Evolutionary conservation across 2,329 filamentous ascomycete species (phyloP).

Genomic region (Ustulina deusta): DNA sequence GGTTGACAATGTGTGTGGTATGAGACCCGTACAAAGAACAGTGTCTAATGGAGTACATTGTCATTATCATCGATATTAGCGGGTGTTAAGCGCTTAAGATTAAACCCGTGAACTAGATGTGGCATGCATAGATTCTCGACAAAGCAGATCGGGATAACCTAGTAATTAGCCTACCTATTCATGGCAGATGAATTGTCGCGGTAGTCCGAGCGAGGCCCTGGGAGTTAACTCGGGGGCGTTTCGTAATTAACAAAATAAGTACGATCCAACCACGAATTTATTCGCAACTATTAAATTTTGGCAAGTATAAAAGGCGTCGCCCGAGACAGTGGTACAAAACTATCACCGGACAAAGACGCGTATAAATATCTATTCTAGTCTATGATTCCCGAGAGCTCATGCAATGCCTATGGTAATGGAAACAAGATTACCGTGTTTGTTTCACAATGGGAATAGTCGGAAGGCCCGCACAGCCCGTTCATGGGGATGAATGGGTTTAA

Average conservation of each 20-base stretch:
- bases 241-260: not conserved
- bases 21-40: too few species aligned
- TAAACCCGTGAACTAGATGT: not conserved
- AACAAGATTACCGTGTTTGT: not conserved
- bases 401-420: not conserved
- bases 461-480: not conserved
- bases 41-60: not conserved
- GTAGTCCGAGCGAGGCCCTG: not conserved
- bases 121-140: not conserved
- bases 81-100: not conserved
- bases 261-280: not conserved
- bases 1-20: not conserved
- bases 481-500: too few species aligned
- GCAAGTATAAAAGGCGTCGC: not conserved
- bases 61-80: too few species aligned
- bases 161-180: not conserved
- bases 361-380: not conserved
- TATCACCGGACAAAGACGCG: not conserved
- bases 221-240: not conserved
- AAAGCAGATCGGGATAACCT: not conserved
- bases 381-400: not conserved
- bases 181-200: not conserved
- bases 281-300: not conserved
- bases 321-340: not conserved
- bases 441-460: not conserved